Percentiles rank a stretch among this genome's conserved stretches.
Evolutionary conservation across 2,329 filamentous ascomycete species (phyloP).

Genomic region (Fusarium domesticum): DNA sequence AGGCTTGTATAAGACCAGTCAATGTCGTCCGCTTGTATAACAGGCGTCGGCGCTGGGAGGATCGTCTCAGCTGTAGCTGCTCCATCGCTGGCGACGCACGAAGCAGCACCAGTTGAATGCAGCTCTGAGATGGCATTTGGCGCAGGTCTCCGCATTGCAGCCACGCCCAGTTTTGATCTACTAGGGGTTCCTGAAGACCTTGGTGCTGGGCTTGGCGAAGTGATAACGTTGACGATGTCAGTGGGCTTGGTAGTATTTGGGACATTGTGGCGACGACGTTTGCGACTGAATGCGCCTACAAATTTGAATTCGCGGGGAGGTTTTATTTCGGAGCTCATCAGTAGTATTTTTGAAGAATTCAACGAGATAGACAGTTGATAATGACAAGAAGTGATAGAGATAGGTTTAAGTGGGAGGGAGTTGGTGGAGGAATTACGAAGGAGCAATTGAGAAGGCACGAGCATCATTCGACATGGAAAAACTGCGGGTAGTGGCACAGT

Average conservation of each 20-base stretch:
- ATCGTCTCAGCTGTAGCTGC: constrained; percentile 1
- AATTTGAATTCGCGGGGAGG: constrained; percentile 25
- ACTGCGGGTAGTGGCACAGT: too few species aligned
- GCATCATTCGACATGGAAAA: too few species aligned
- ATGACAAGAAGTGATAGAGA: too few species aligned
- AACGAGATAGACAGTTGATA: too few species aligned
- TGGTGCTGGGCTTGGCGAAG: not conserved
- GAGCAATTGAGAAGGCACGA: too few species aligned
- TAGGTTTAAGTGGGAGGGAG: too few species aligned
- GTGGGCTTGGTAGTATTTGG: not conserved
- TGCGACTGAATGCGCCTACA: constrained; percentile 22
- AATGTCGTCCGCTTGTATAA: not conserved
- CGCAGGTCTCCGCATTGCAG: too few species aligned
- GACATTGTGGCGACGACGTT: constrained; percentile 11
- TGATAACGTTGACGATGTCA: not conserved
- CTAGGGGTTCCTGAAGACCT: not conserved
- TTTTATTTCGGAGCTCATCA: constrained; percentile 6
- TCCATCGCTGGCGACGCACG: too few species aligned
- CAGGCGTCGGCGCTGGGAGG: not conserved
- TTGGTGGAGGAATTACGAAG: too few species aligned
- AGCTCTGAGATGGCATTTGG: too few species aligned
- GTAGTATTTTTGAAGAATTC: too few species aligned
- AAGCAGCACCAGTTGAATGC: not conserved
- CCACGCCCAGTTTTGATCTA: too few species aligned
- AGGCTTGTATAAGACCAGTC: constrained; percentile 5